Conservation (phyloP, 1,284 basidiomycete genomes). For the Athelia psychrophila region DNA sequence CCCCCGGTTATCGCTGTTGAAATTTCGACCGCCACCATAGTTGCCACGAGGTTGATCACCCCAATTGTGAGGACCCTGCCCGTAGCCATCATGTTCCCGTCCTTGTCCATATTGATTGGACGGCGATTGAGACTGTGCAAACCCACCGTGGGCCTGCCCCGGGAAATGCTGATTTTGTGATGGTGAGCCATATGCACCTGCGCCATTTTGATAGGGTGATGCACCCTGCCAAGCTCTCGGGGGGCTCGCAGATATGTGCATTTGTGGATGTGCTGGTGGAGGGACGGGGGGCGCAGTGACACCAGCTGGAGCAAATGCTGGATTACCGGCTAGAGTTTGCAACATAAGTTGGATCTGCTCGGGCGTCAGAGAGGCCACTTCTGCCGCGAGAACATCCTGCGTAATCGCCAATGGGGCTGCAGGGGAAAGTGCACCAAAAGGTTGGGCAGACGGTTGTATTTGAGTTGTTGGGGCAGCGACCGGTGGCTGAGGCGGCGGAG, state of each 20-base stretch:
- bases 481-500: constrained; percentile 31
- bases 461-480: constrained; percentile 15
- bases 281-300: constrained; percentile 21
- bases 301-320: constrained; percentile 12
- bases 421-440: constrained; percentile 9
- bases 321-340: constrained; percentile 36
- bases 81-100: constrained; percentile 20
- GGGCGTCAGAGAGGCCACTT: constrained; percentile 56
- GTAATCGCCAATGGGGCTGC: constrained; percentile 15
- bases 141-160: neutral
- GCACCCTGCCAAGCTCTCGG: neutral
- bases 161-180: neutral
- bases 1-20: constrained; percentile 18
- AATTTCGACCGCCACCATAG: constrained; percentile 19
- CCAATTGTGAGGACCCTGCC: constrained; percentile 11
- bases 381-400: constrained; percentile 35
- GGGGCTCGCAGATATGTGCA: constrained; percentile 1
- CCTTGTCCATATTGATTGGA: constrained; percentile 13
- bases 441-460: constrained; percentile 10
- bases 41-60: constrained; percentile 5
- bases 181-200: neutral
- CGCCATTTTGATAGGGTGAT: neutral
- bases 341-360: constrained; percentile 60
- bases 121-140: constrained; percentile 5
- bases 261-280: constrained; percentile 14